Base-by-base conservation (phyloP, 2,329 filamentous ascomycete species). In the Xylaria sp. region DNA sequence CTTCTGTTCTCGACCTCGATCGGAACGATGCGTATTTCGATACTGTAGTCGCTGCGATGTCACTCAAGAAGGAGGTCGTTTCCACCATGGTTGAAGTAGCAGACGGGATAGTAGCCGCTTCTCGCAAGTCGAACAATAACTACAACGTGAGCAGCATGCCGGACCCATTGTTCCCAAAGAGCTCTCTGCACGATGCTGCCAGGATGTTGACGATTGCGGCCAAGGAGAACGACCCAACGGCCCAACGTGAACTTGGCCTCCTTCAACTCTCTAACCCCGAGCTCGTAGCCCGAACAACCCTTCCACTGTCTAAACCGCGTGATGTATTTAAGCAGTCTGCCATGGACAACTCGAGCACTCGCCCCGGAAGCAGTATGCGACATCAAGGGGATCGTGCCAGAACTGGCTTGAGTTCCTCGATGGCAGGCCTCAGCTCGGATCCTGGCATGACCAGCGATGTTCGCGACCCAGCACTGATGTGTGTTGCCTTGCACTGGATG, bases 401-500 rank as follows among this genome's bases (percentile, higher is more conserved):
- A 71, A 29, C 74, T 62, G 71, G 73, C 71, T 69, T 76, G 5
- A 78, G 77, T 25, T 72, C 72, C 60, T 70, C 71, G 18, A 71
- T 71, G 69, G 72, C 71, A 50, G 47, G 71, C 25, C 65, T 74
- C 58, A 73, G 75, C 47, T 74, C 77, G 23, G 79, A 78, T 35
- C 64, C 74, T 1, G 75, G 74, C 44, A 79, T 79, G 61, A 82
- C 84, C 57, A 82, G 82, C 21, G 82, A 88, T 68, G 85, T 88
- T 42, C 80, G 93, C 68, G 93, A 98, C 78, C 93, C 93, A 1
- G 91, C 91, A 63, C 90, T 94, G 50, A 96, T 98, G 92, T 98
- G 94, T 76, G 89, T 97, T 66, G 95, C 95, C 10, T 90, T 97
- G 81, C 95, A 98, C 83, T 98, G 95, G 94, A 98, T 98, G 94